phyloP scores from a whole-genome alignment of 371 early-diverging fungal genomes.

The Mucor lusitanicus region DNA sequence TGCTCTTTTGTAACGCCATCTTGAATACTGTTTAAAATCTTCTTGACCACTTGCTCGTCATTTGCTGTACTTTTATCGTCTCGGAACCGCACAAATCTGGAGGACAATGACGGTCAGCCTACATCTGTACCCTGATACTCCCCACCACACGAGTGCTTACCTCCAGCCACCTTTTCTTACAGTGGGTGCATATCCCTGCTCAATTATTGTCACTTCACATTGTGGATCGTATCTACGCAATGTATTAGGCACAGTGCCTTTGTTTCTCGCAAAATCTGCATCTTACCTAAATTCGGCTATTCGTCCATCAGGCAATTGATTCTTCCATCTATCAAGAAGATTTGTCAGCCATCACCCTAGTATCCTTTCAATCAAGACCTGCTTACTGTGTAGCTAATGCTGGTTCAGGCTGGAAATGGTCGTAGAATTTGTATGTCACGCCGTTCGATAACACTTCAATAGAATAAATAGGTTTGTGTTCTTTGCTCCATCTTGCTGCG shows the following conservation, averaged over 20 bases:
- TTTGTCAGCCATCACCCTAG: background rate
- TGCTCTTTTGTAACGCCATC: slow-evolving; percentile 59
- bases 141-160: slow-evolving; percentile 14
- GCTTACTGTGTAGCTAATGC: slow-evolving; percentile 53
- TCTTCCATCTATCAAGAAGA: slow-evolving; percentile 60
- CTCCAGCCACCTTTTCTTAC: slow-evolving; percentile 67
- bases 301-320: slow-evolving; percentile 63
- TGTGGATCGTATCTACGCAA: slow-evolving; percentile 54
- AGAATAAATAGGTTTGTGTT: slow-evolving; percentile 67
- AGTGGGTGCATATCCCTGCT: slow-evolving; percentile 62
- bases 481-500: slow-evolving; percentile 57
- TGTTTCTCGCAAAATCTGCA: background rate
- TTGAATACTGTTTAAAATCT: slow-evolving; percentile 53
- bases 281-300: slow-evolving; percentile 59
- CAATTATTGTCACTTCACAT: slow-evolving; percentile 61
- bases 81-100: slow-evolving; percentile 65
- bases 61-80: slow-evolving; percentile 74
- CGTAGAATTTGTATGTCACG: slow-evolving; percentile 57
- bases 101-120: background rate
- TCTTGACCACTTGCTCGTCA: slow-evolving; percentile 59
- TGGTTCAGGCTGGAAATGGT: slow-evolving; percentile 69
- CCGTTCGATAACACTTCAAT: slow-evolving; percentile 59
- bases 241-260: background rate
- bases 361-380: background rate
- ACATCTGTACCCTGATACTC: background rate